Evolutionary conservation across 371 early-diverging fungal genomes (phyloP).

Genomic region (Lichtheimia hyalospora): DNA sequence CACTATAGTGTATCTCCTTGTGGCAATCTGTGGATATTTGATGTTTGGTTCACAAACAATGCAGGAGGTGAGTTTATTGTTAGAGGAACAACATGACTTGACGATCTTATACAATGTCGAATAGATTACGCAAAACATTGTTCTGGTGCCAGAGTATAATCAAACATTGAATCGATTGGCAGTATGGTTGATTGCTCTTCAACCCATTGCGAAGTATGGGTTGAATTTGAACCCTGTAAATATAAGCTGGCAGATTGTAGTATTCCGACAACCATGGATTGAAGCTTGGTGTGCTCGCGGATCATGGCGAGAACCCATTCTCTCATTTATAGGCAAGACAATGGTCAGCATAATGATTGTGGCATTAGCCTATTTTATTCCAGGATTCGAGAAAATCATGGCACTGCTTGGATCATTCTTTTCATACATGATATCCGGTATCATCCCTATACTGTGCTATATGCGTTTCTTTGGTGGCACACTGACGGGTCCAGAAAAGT

Average conservation of each 20-base stretch:
- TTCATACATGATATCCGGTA: constrained; percentile 57
- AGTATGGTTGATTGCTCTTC: constrained; percentile 64
- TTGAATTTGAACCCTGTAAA: constrained; percentile 64
- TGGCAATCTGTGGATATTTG: constrained; percentile 62
- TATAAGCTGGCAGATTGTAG: constrained; percentile 44
- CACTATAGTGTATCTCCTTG: constrained; percentile 31
- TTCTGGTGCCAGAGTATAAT: constrained; percentile 57
- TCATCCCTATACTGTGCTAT: constrained; percentile 59
- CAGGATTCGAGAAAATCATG: constrained; percentile 70
- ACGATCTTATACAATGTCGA: constrained; percentile 27
- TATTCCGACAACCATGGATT: constrained; percentile 20
- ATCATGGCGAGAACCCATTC: constrained; percentile 24
- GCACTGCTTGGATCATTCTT: constrained; percentile 70
- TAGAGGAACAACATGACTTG: constrained; percentile 4
- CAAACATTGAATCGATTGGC: constrained; percentile 53
- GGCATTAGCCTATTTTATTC: constrained; percentile 51
- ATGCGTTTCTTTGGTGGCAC: constrained; percentile 36
- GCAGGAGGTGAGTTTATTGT: constrained; percentile 51
- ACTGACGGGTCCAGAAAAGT: constrained; percentile 15
- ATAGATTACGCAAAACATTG: constrained; percentile 72
- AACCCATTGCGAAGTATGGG: constrained; percentile 73
- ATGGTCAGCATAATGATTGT: constrained; percentile 43
- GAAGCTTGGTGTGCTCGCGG: constrained; percentile 19
- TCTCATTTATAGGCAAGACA: constrained; percentile 21
- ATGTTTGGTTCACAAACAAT: constrained; percentile 75